Conservation (phyloP, 345 rosid species). For the Geranium brycei region DNA sequence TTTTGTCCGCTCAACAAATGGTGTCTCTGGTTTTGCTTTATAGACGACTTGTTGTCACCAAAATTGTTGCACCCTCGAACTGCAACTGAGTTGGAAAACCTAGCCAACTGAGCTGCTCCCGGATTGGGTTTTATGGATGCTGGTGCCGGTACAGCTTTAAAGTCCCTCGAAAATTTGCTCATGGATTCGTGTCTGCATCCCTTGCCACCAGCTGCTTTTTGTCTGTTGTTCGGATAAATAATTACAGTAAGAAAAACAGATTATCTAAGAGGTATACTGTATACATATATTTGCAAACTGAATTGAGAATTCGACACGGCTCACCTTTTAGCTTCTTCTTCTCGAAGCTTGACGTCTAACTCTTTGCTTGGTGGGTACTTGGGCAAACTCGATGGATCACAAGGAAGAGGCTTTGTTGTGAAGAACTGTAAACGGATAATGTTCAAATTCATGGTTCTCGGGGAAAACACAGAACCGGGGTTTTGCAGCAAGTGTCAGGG, state of each 20-base stretch:
- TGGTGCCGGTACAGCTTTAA: conserved; percentile 29
- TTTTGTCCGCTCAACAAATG: conserved; percentile 28
- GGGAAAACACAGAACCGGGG: too few species aligned
- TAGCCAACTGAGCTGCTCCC: conserved; percentile 37
- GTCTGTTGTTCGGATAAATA: conserved; percentile 18
- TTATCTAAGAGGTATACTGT: too few species aligned
- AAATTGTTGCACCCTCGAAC: conserved; percentile 35
- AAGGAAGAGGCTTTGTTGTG: conserved; percentile 34
- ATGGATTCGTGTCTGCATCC: conserved; percentile 20
- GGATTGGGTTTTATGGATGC: too few species aligned
- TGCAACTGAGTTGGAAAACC: conserved; percentile 75
- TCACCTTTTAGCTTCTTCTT: conserved; percentile 37
- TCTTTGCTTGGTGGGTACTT: conserved; percentile 46
- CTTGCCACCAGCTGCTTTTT: conserved; percentile 21
- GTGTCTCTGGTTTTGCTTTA: conserved; percentile 36
- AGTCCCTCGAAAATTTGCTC: conserved; percentile 18
- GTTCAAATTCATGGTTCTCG: too few species aligned
- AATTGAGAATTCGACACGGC: not conserved
- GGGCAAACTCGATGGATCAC: conserved; percentile 43
- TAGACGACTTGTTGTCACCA: conserved; percentile 25
- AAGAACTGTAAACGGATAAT: conserved; percentile 27
- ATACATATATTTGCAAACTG: too few species aligned
- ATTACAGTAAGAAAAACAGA: not conserved
- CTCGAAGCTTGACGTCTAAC: conserved; percentile 30
- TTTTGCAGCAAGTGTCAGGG: too few species aligned